Conservation (phyloP, 768 basidiomycete species). For the Dictyophora rubrovolvata region DNA sequence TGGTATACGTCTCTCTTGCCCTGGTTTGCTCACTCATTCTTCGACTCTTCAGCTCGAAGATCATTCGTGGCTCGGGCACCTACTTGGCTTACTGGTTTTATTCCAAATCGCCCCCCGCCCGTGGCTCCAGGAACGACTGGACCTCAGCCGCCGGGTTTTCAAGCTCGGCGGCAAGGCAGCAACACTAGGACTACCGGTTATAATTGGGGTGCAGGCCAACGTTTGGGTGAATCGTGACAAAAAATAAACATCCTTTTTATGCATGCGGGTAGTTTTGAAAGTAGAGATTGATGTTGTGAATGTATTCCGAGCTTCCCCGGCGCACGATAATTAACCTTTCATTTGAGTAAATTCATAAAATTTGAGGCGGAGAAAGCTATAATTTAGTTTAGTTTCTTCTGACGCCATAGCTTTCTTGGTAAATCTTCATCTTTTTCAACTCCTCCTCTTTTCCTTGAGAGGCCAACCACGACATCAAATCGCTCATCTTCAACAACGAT, state of each 20-base stretch:
- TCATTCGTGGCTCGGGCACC: conserved; percentile 39
- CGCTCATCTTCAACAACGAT: conserved; percentile 75
- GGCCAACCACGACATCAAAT: conserved; percentile 77
- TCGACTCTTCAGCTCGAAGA: not conserved
- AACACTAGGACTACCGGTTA: conserved; percentile 24
- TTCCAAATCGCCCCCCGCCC: conserved; percentile 26
- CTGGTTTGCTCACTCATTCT: not conserved
- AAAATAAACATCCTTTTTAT: not conserved
- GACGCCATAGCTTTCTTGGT: conserved; percentile 64
- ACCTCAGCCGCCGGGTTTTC: conserved; percentile 21
- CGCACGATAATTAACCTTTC: no score
- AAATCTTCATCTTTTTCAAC: conserved; percentile 62
- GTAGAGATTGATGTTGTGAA: not conserved
- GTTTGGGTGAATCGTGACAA: conserved; percentile 28
- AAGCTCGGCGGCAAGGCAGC: conserved; percentile 24
- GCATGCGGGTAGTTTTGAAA: not conserved
- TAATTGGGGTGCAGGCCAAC: conserved; percentile 46
- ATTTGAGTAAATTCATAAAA: no score
- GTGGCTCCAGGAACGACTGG: conserved; percentile 17
- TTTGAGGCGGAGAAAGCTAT: no score
- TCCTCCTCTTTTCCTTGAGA: conserved; percentile 54
- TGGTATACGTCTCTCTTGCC: not conserved
- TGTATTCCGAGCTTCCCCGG: no score
- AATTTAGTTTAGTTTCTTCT: not conserved
- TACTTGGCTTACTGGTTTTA: conserved; percentile 40